These are phyloP conservation scores for Vitis hybrid DNA, from an alignment of 177 flowering plant genomes.

Conservation along the genomic window DNA sequence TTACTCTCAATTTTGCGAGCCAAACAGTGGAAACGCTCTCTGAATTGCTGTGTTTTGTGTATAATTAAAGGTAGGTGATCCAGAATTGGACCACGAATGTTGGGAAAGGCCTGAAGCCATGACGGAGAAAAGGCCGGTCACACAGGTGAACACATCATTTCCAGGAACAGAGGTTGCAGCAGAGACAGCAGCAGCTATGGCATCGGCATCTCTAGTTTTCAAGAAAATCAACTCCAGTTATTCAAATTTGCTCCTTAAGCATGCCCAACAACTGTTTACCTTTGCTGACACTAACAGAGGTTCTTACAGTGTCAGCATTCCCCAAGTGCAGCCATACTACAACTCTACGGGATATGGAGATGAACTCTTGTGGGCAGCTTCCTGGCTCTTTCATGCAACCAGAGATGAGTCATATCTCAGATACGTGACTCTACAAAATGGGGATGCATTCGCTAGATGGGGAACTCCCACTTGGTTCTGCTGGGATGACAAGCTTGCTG, in stretches of 20 bases:
- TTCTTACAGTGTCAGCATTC: constrained; percentile 65
- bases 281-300: constrained; percentile 68
- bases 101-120: constrained; percentile 93
- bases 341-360: constrained; percentile 81
- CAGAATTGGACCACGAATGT: constrained; percentile 71
- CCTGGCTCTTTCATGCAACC: constrained; percentile 87
- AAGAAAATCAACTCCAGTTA: constrained; percentile 48
- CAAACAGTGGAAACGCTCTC: no score
- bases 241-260: constrained; percentile 55
- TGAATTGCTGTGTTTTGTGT: background rate
- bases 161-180: constrained; percentile 96
- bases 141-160: constrained; percentile 53
- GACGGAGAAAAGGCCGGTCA: constrained; percentile 62
- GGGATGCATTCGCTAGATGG: constrained; percentile 49
- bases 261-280: constrained; percentile 61
- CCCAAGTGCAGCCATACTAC: constrained; percentile 62
- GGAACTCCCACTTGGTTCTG: constrained; percentile 81
- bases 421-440: constrained; percentile 58
- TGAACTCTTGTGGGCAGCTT: constrained; percentile 91
- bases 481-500: constrained; percentile 89
- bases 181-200: constrained; percentile 91
- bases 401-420: constrained; percentile 47
- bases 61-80: constrained; percentile 70
- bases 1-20: no score
- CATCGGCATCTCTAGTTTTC: constrained; percentile 85